phyloP scores from a whole-genome alignment of 768 basidiomycete genomes.

The Pleurotus salmoneostramineus region DNA sequence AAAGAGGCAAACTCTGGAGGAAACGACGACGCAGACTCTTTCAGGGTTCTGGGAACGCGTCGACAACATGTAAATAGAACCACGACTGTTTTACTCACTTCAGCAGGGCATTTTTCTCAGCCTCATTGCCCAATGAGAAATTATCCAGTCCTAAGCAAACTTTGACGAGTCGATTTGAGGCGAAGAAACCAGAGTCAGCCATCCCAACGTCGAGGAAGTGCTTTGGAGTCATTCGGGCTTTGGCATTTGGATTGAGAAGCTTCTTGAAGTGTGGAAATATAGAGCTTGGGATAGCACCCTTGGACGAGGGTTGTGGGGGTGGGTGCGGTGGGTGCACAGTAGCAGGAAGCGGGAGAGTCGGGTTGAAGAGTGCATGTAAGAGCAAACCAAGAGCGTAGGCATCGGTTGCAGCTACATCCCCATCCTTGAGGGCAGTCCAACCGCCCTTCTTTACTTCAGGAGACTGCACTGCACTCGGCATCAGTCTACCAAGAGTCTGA shows the following conservation, averaged over 20 bases:
- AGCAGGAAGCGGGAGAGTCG: slow-evolving; percentile 64
- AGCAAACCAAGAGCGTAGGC: slow-evolving; percentile 87
- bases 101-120: slow-evolving; percentile 71
- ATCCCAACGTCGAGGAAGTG: slow-evolving; percentile 80
- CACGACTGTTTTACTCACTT: slow-evolving; percentile 37
- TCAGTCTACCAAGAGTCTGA: slow-evolving; percentile 63
- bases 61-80: slow-evolving; percentile 12
- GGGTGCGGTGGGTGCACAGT: slow-evolving; percentile 70
- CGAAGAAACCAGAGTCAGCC: slow-evolving; percentile 81
- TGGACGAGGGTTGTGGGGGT: slow-evolving; percentile 71
- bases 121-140: slow-evolving; percentile 77
- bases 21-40: slow-evolving; percentile 75
- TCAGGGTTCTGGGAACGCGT: slow-evolving; percentile 52
- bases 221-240: slow-evolving; percentile 71
- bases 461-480: slow-evolving; percentile 57
- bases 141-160: slow-evolving; percentile 83
- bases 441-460: slow-evolving; percentile 90
- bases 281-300: slow-evolving; percentile 69
- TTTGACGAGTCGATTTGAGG: slow-evolving; percentile 75
- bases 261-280: slow-evolving; percentile 83
- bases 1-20: slow-evolving; percentile 83
- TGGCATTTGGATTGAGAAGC: slow-evolving; percentile 86
- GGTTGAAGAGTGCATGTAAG: slow-evolving; percentile 86
- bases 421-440: slow-evolving; percentile 85
- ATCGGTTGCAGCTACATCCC: slow-evolving; percentile 64